phyloP scores from a whole-genome alignment of 2,329 filamentous ascomycete species.

The Sporothrix brasiliensis region DNA sequence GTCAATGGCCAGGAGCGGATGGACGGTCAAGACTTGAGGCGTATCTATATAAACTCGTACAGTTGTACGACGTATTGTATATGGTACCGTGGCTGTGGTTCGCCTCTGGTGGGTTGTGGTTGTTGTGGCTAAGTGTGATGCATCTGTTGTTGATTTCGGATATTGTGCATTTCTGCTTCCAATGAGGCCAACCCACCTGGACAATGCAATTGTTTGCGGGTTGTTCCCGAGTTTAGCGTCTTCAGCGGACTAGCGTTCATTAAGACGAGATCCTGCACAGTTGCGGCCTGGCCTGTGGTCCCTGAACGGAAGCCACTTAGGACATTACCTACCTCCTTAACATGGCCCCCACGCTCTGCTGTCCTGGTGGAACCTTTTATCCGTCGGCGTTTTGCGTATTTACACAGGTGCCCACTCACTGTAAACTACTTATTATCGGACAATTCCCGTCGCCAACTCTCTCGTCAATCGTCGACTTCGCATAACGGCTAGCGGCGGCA shows the following conservation, averaged over 20 bases:
- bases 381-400: neutral
- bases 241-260: neutral
- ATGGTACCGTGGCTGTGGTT: too few species aligned
- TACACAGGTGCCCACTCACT: neutral
- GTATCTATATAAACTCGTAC: too few species aligned
- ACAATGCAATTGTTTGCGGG: neutral
- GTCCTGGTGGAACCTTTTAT: neutral
- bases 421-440: slow-evolving; percentile 5
- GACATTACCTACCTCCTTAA: neutral
- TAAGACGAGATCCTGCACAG: neutral
- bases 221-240: neutral
- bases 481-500: slow-evolving; percentile 17
- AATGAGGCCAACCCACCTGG: neutral
- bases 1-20: too few species aligned
- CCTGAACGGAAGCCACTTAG: neutral
- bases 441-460: neutral
- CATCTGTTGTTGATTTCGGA: too few species aligned
- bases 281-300: neutral
- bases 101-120: too few species aligned
- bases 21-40: too few species aligned
- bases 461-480: neutral
- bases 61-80: too few species aligned
- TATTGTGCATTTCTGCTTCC: too few species aligned
- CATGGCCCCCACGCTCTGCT: neutral
- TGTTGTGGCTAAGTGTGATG: too few species aligned